phyloP scores from a whole-genome alignment of 2,329 filamentous ascomycete genomes.

The Ceratocystis eucalypticola region DNA sequence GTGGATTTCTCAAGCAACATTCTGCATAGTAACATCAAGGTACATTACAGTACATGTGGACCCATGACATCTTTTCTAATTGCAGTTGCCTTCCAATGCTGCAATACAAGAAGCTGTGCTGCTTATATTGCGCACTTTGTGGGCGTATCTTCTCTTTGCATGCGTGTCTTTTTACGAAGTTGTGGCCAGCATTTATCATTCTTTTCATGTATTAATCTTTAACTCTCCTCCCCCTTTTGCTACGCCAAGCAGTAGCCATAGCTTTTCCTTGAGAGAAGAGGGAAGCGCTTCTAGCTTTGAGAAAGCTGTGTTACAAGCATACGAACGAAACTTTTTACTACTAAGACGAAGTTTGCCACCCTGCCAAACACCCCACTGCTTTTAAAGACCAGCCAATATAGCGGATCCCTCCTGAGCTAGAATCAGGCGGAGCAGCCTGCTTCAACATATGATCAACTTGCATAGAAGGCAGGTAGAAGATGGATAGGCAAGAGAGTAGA shows the following conservation, averaged over 20 bases:
- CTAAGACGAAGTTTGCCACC: too few relatives aligned
- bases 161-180: not conserved
- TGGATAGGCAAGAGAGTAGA: too few relatives aligned
- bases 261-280: not conserved
- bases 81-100: not conserved
- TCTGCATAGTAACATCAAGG: not conserved
- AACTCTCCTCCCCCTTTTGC: not conserved
- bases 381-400: too few relatives aligned
- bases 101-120: not conserved
- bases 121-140: not conserved
- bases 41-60: not conserved
- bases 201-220: not conserved
- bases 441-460: too few relatives aligned
- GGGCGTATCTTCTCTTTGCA: too few relatives aligned
- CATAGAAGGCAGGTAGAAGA: too few relatives aligned
- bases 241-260: not conserved
- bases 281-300: not conserved
- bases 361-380: too few relatives aligned
- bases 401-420: too few relatives aligned
- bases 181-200: not conserved
- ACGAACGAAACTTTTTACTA: too few relatives aligned
- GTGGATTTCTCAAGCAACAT: not conserved
- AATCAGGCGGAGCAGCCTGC: too few relatives aligned
- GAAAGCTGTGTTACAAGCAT: not conserved
- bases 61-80: not conserved